Conservation (phyloP, 2,329 filamentous ascomycete genomes). For the Alternaria sp. region DNA sequence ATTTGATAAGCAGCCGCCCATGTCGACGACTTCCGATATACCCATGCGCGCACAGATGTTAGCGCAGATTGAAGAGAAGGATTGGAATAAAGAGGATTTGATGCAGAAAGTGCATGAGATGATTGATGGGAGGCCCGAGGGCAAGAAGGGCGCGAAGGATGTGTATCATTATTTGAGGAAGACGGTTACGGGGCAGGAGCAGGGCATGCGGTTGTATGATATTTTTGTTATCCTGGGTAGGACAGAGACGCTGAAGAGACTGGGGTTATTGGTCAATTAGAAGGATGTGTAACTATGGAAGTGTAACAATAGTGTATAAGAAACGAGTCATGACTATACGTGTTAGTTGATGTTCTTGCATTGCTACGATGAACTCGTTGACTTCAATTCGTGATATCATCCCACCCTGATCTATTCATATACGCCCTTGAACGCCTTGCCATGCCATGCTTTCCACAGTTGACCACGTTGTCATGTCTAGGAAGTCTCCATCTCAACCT, state of each 20-base stretch:
- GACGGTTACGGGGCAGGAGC: conserved; percentile 37
- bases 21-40: conserved; percentile 20
- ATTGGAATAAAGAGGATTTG: conserved; percentile 35
- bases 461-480: background rate
- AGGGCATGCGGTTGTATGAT: conserved; percentile 45
- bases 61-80: conserved; percentile 15
- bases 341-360: background rate
- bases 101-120: conserved; percentile 35
- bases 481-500: conserved; percentile 40
- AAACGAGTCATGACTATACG: background rate
- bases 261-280: conserved; percentile 23
- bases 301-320: background rate
- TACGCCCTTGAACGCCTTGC: conserved; percentile 8
- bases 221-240: conserved; percentile 44
- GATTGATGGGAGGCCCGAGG: conserved; percentile 34
- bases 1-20: conserved; percentile 10
- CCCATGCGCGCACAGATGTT: conserved; percentile 26
- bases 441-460: conserved; percentile 6
- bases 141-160: conserved; percentile 33
- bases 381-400: conserved; percentile 1
- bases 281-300: background rate
- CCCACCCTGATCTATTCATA: background rate
- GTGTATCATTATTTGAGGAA: conserved; percentile 44
- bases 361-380: background rate
- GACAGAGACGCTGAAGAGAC: conserved; percentile 36